A percentile compares a stretch with the other conserved stretches of the same genome.
These are phyloP conservation scores for Linnemannia exigua DNA, from an alignment of 192 early-diverging fungal species.

Conservation along the genomic window DNA sequence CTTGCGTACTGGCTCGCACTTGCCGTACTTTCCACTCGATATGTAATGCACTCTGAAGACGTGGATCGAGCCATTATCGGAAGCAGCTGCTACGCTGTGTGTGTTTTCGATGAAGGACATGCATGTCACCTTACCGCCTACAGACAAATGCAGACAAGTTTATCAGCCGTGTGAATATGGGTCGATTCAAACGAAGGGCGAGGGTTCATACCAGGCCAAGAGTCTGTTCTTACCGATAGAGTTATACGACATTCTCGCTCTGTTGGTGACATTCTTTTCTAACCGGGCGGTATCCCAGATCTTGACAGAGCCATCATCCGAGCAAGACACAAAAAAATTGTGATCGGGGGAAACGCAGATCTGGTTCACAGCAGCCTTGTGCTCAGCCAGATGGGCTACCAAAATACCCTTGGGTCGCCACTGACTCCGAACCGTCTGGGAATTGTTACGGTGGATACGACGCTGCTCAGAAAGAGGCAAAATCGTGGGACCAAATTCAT, in stretches of 20 bases:
- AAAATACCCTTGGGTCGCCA: constrained; percentile 66
- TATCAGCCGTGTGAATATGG: not conserved
- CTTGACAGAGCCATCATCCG: constrained; percentile 85
- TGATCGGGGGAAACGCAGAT: constrained; percentile 79
- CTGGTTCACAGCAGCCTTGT: constrained; percentile 82
- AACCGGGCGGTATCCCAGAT: constrained; percentile 88
- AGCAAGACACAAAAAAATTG: constrained; percentile 83
- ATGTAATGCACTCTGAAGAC: constrained; percentile 72
- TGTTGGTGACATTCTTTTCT: constrained; percentile 87
- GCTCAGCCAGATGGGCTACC: constrained; percentile 87
- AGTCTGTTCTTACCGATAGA: constrained; percentile 64
- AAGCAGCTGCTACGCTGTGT: constrained; percentile 83
- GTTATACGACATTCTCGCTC: constrained; percentile 78
- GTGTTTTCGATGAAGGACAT: constrained; percentile 85
- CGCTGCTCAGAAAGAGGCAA: constrained; percentile 35
- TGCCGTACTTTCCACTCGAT: constrained; percentile 72
- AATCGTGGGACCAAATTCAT: constrained; percentile 47
- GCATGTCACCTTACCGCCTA: constrained; percentile 82
- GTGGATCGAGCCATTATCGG: constrained; percentile 87
- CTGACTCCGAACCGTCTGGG: constrained; percentile 45
- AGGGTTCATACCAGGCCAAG: not conserved
- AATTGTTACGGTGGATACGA: constrained; percentile 39
- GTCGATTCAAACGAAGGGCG: constrained; percentile 10
- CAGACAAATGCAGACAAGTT: not conserved
- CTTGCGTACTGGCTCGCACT: constrained; percentile 70